Conservation (phyloP, 129 eudicot genomes). For the Chrysanthemum makinoi region DNA sequence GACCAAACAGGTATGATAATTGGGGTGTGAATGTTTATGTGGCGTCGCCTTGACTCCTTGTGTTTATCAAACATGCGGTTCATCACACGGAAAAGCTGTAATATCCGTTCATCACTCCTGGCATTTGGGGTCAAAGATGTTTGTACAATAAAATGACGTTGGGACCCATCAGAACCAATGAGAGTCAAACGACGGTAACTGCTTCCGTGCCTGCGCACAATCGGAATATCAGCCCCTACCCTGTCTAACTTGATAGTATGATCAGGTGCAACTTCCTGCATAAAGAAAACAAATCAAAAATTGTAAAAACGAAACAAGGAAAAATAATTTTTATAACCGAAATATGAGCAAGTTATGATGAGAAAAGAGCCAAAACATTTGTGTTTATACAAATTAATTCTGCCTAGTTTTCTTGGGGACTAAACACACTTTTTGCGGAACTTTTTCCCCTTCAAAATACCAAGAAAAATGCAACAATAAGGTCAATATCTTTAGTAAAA, state of each 20-base stretch:
- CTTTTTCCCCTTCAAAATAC: no score
- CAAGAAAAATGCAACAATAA: background rate
- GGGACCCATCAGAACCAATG: slow-evolving; percentile 98
- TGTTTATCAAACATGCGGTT: slow-evolving; percentile 97
- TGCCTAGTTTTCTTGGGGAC: no score
- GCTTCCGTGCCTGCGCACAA: slow-evolving; percentile 98
- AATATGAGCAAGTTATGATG: no score
- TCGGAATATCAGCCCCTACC: slow-evolving; percentile 93
- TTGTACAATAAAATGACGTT: slow-evolving; percentile 97
- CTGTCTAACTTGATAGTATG: slow-evolving; percentile 96
- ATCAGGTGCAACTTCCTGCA: slow-evolving; percentile 98
- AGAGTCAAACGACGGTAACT: slow-evolving; percentile 93
- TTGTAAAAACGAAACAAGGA: background rate
- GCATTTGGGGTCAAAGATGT: slow-evolving; percentile 98
- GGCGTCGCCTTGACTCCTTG: slow-evolving; percentile 95
- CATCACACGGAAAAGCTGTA: slow-evolving; percentile 97
- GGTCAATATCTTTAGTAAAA: background rate
- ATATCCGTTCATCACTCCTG: slow-evolving; percentile 90
- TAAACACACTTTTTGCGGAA: no score
- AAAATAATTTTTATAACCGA: background rate
- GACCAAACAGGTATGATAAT: slow-evolving; percentile 99
- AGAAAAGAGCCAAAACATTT: background rate
- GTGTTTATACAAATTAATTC: no score
- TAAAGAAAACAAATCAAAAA: background rate
- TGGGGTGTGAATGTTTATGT: slow-evolving; percentile 95